Evolutionary conservation across 2,329 filamentous ascomycete genomes (phyloP), one percentile per base, ranked within the genome.

Genomic region (Periglandula ipomoeae): DNA sequence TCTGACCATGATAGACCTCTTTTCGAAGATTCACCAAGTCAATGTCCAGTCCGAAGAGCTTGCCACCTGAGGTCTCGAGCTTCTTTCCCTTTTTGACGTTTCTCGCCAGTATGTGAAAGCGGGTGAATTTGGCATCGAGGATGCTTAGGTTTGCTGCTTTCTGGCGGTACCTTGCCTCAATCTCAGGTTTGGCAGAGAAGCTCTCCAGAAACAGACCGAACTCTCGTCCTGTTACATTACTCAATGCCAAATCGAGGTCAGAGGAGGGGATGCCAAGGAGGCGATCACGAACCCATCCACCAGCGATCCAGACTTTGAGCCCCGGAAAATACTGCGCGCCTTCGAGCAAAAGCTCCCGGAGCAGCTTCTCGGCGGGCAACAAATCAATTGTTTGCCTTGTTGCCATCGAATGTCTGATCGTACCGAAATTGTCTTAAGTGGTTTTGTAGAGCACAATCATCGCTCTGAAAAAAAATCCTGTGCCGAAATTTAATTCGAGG

Each of bases 11-110:
- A 27, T 56, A 56, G 3, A 53, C 48, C 35, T 56, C 54, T 34
- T 54, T 56, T 1, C 54, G 49, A 13, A 56, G 44, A 38, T 56
- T 56, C 9, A 55, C 54, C n/a, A 56, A 7, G 39, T 56, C 54
- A 13, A 55, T 38, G 3, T 56, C 52, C 13, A 56, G 19, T n/a
- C 54, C 52, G 34, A 56, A 56, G 2, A 55, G 26, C 24, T 30
- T 49, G 2, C 50, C 51, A 2, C 49, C 48, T 19, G 54, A 51
- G 2, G 54, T 54, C 42, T 56, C 54, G 11, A 56, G 51, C 32
- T 50, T 38, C 48, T 55, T 56, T 13, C 49, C 47, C 46, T 47
- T 56, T 5, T 48, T 27, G 15, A 38, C 34, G 9, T 56, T 56
- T 15, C 35, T 44, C 23, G 53, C 45, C 6, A 49, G 47, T 15